These are phyloP conservation scores for Aschersonia sp. DNA, from an alignment of 2,329 filamentous ascomycete species.

Conservation along the genomic window DNA sequence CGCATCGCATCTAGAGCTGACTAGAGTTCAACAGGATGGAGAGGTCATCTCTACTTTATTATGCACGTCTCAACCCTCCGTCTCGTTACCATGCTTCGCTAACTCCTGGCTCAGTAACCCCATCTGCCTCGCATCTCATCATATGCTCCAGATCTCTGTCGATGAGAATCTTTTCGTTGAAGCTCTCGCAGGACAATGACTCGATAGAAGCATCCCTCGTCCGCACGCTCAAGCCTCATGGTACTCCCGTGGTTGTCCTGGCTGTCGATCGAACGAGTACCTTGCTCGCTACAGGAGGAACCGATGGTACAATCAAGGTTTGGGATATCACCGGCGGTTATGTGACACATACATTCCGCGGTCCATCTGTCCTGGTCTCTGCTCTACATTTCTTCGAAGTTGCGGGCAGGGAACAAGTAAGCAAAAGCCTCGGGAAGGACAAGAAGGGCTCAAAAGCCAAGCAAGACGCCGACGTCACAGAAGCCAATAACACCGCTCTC, in stretches of 20 bases:
- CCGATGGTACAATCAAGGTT: slow-evolving; percentile 87
- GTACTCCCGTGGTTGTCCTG: slow-evolving; percentile 75
- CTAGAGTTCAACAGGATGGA: slow-evolving; percentile 43
- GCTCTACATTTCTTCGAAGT: slow-evolving; percentile 85
- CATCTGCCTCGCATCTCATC: slow-evolving; percentile 74
- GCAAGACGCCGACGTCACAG: slow-evolving; percentile 23
- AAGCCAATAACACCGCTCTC: slow-evolving; percentile 28
- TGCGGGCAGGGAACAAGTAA: slow-evolving; percentile 25
- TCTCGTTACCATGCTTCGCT: slow-evolving; percentile 4
- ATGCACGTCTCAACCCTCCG: slow-evolving; percentile 23
- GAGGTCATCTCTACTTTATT: slow-evolving; percentile 65
- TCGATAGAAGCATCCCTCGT: slow-evolving; percentile 52
- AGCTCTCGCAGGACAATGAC: slow-evolving; percentile 38
- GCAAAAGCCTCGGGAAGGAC: slow-evolving; percentile 11
- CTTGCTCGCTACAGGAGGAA: slow-evolving; percentile 79
- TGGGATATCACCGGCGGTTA: slow-evolving; percentile 90
- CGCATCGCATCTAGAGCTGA: background rate
- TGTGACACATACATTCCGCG: slow-evolving; percentile 88
- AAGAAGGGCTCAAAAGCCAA: slow-evolving; percentile 17
- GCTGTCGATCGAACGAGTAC: slow-evolving; percentile 79
- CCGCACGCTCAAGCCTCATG: slow-evolving; percentile 77
- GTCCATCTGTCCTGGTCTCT: slow-evolving; percentile 81
- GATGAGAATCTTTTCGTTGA: slow-evolving; percentile 78
- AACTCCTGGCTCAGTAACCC: slow-evolving; percentile 48
- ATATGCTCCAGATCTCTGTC: slow-evolving; percentile 90